Conservation (phyloP, 2,329 filamentous ascomycete genomes). For the Macrophomina tecta region DNA sequence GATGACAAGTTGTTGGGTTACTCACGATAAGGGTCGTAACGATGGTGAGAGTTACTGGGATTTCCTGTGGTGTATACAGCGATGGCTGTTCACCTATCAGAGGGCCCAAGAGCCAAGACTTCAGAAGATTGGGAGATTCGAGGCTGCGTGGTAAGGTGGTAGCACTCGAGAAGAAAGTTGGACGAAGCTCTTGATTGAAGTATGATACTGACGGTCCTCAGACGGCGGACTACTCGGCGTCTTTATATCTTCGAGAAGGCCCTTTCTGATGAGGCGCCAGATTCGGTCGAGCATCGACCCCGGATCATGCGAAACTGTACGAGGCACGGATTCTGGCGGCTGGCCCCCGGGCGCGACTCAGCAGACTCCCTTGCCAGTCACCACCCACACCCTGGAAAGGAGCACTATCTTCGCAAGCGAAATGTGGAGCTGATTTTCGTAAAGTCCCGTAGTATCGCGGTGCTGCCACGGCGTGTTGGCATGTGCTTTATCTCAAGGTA, state of each 20-base stretch:
- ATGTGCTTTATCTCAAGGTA: conserved; percentile 27
- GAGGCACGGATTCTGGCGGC: conserved; percentile 18
- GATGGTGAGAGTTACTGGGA: neutral
- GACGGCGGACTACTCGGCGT: neutral
- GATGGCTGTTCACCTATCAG: neutral
- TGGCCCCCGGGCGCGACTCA: conserved; percentile 19
- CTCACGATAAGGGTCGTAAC: conserved; percentile 2
- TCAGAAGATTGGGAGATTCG: neutral
- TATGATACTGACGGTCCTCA: conserved; percentile 12
- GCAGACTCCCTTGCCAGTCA: conserved; percentile 13
- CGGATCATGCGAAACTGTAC: conserved; percentile 17
- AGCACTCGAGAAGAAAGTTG: neutral
- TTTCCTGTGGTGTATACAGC: neutral
- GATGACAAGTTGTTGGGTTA: neutral
- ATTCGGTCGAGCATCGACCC: conserved; percentile 19
- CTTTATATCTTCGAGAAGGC: conserved; percentile 24
- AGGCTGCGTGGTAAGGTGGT: neutral
- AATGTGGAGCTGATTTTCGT: conserved; percentile 23
- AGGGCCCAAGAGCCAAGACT: conserved; percentile 11
- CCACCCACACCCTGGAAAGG: conserved; percentile 19
- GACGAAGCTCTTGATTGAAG: neutral
- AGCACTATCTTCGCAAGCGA: conserved; percentile 24
- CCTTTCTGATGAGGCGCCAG: conserved; percentile 15
- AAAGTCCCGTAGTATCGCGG: conserved; percentile 17
- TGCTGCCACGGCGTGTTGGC: conserved; percentile 19